Conservation (phyloP, 2,329 filamentous ascomycete species). For the Fusarium sp. region DNA sequence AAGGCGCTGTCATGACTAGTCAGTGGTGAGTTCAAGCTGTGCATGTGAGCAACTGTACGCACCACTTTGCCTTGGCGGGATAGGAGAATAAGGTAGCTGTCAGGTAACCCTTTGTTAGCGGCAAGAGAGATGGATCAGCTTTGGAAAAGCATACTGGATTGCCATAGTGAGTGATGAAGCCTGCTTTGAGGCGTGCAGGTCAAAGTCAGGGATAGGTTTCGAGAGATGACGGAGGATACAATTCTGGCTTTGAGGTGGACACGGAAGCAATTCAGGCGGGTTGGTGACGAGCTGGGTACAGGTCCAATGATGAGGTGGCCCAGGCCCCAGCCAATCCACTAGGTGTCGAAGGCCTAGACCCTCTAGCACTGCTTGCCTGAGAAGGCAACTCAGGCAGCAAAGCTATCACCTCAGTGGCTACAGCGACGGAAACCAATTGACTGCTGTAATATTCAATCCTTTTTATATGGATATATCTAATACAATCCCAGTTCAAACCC, state of each 20-base stretch:
- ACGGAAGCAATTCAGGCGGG: slow-evolving; percentile 46
- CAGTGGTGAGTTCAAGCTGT: slow-evolving; percentile 28
- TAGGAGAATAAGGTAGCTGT: slow-evolving; percentile 95
- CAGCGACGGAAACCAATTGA: not conserved
- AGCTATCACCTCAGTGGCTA: not conserved
- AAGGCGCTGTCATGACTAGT: slow-evolving; percentile 74
- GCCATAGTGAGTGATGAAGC: slow-evolving; percentile 53
- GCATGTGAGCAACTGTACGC: slow-evolving; percentile 57
- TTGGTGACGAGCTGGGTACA: slow-evolving; percentile 45
- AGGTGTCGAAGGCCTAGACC: slow-evolving; percentile 2
- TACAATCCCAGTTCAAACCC: not conserved
- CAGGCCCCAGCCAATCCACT: slow-evolving; percentile 28
- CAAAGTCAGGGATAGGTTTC: slow-evolving; percentile 21
- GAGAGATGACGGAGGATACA: slow-evolving; percentile 39
- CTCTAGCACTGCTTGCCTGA: not conserved
- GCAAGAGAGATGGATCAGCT: slow-evolving; percentile 7
- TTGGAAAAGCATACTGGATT: slow-evolving; percentile 54
- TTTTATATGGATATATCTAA: not conserved
- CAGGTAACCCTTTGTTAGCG: slow-evolving; percentile 39
- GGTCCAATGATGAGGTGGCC: slow-evolving; percentile 18
- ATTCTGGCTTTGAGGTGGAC: slow-evolving; percentile 43
- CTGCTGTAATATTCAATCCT: not conserved
- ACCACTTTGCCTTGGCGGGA: slow-evolving; percentile 99
- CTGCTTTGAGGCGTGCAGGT: slow-evolving; percentile 40
- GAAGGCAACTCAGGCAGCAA: not conserved